phyloP scores from a whole-genome alignment of 371 early-diverging fungal genomes.

The Smittium mucronatum region DNA sequence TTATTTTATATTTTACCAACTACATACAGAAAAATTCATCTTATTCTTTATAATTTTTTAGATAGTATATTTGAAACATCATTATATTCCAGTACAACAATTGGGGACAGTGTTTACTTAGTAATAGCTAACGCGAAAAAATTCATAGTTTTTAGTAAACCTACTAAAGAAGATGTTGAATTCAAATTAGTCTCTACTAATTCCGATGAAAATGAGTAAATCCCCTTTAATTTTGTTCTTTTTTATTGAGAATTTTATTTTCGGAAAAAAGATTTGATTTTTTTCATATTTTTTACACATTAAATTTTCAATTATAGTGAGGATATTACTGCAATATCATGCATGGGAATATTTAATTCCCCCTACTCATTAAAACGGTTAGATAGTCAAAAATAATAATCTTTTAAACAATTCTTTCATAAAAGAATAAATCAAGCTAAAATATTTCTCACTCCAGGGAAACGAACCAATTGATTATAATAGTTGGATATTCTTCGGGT shows the following conservation, averaged over 20 bases:
- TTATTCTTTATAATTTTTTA: neutral
- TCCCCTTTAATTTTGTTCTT: neutral
- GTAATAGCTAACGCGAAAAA: neutral
- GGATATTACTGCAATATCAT: slow-evolving; percentile 4
- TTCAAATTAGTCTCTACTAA: neutral
- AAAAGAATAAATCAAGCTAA: too few species aligned
- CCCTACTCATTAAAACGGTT: slow-evolving; percentile 2
- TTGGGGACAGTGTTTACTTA: neutral
- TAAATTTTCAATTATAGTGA: slow-evolving; percentile 5
- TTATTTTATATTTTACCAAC: too few species aligned
- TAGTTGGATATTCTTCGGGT: slow-evolving; percentile 3
- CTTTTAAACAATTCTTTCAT: neutral
- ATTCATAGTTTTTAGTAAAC: neutral
- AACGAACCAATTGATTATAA: neutral
- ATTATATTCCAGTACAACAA: neutral
- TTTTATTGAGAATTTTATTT: too few species aligned
- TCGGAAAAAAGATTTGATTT: too few species aligned
- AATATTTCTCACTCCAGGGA: too few species aligned
- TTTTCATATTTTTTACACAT: neutral
- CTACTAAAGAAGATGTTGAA: neutral
- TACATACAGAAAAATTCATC: too few species aligned
- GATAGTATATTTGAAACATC: neutral
- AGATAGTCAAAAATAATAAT: neutral
- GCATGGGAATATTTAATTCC: slow-evolving; percentile 8
- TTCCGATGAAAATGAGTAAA: neutral